Percentiles rank a stretch among this genome's conserved stretches.
Conservation (phyloP, 2,329 filamentous ascomycete species). For the Talaromyces sp. region DNA sequence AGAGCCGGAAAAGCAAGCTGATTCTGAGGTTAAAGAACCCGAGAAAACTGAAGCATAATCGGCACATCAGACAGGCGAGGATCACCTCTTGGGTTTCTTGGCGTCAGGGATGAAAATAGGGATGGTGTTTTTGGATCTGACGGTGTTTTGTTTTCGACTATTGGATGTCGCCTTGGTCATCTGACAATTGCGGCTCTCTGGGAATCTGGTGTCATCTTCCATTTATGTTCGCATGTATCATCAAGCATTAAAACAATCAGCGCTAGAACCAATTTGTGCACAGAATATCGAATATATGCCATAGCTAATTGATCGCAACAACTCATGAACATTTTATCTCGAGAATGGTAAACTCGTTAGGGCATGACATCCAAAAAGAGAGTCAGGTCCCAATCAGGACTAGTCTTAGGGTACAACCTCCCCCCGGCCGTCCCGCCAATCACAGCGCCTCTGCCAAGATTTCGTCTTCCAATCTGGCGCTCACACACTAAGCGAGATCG, state of each 20-base stretch:
- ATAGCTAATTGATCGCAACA: background rate
- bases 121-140: slow-evolving; percentile 33
- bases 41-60: slow-evolving; percentile 29
- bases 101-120: slow-evolving; percentile 21
- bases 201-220: slow-evolving; percentile 14
- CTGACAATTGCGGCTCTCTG: slow-evolving; percentile 1
- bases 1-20: slow-evolving; percentile 28
- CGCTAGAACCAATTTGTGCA: background rate
- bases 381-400: slow-evolving; percentile 17
- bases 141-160: slow-evolving; percentile 19
- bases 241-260: slow-evolving; percentile 2
- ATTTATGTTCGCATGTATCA: slow-evolving; percentile 14
- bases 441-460: slow-evolving; percentile 33
- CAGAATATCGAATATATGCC: background rate
- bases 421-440: slow-evolving; percentile 22
- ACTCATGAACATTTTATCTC: background rate
- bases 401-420: slow-evolving; percentile 35
- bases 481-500: slow-evolving; percentile 42
- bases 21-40: slow-evolving; percentile 27
- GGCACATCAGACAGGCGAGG: background rate
- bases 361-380: background rate
- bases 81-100: slow-evolving; percentile 7
- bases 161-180: background rate
- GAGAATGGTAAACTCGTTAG: background rate
- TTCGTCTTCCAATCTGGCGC: slow-evolving; percentile 24